Evolutionary conservation across 1,284 basidiomycete genomes (phyloP).

Genomic region (Tilletia caries): DNA sequence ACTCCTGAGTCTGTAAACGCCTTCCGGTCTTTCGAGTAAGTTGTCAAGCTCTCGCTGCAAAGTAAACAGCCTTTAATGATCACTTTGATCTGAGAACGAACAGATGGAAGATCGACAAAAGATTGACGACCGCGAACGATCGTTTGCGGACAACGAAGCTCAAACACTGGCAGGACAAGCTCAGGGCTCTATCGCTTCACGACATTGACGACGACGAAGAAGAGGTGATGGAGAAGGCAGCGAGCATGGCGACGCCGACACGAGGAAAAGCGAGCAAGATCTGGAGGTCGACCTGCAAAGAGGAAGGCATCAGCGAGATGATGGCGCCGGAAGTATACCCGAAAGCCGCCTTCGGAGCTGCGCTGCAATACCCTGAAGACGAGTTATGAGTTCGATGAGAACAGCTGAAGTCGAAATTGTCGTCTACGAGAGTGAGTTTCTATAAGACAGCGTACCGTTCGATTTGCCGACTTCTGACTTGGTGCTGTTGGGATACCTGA

Average conservation of each 20-base stretch:
- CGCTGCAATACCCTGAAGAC: constrained; percentile 69
- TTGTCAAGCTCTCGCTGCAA: constrained; percentile 15
- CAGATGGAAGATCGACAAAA: constrained; percentile 76
- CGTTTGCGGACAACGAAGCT: constrained; percentile 67
- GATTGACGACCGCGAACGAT: constrained; percentile 68
- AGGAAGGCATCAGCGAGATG: constrained; percentile 37
- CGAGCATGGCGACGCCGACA: constrained; percentile 65
- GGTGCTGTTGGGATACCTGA: background rate
- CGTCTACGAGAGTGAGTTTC: constrained; percentile 63
- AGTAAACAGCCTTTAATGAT: no score
- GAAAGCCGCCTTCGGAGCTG: constrained; percentile 59
- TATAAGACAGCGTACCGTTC: background rate
- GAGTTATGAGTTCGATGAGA: constrained; percentile 74
- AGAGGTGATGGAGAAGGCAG: constrained; percentile 48
- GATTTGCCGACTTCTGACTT: constrained; percentile 5
- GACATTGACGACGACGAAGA: constrained; percentile 72
- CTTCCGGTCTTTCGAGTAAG: constrained; percentile 78
- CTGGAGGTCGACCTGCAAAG: constrained; percentile 25
- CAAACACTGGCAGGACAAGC: constrained; percentile 68
- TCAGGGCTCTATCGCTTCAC: constrained; percentile 73
- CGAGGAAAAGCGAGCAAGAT: constrained; percentile 41
- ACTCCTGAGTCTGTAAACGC: constrained; percentile 74
- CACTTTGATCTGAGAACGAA: background rate
- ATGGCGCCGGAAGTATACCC: constrained; percentile 29
- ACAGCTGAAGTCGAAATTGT: constrained; percentile 73